phyloP scores from a whole-genome alignment of 495 filamentous ascomycete genomes.

The Annulohypoxylon stygium region DNA sequence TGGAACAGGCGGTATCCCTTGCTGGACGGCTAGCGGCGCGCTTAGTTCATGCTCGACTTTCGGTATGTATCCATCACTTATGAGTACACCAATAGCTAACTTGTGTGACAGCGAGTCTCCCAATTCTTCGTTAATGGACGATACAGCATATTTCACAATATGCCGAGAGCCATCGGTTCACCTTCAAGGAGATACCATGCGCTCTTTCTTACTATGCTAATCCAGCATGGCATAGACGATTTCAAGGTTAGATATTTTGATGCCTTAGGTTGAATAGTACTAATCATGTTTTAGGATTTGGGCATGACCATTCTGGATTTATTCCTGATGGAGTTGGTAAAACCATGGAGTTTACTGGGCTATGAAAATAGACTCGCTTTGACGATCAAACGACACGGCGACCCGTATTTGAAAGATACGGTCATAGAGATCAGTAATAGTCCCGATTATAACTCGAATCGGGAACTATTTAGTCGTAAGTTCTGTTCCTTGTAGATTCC shows the following conservation, averaged over 20 bases:
- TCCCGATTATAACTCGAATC: slow-evolving; percentile 59
- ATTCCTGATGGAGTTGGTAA: slow-evolving; percentile 56
- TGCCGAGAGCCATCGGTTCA: slow-evolving; percentile 48
- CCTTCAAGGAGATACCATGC: slow-evolving; percentile 54
- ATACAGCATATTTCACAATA: slow-evolving; percentile 54
- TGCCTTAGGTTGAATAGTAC: slow-evolving; percentile 1
- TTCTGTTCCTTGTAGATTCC: not conserved
- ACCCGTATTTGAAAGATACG: slow-evolving; percentile 52
- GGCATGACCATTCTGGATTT: slow-evolving; percentile 53
- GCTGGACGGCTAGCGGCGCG: slow-evolving; percentile 56
- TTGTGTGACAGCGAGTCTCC: slow-evolving; percentile 46
- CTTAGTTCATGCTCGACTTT: slow-evolving; percentile 57
- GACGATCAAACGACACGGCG: slow-evolving; percentile 50
- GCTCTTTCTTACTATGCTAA: slow-evolving; percentile 57
- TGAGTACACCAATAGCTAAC: slow-evolving; percentile 33
- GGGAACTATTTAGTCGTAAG: slow-evolving; percentile 55
- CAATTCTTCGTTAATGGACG: slow-evolving; percentile 57
- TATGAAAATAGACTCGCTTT: slow-evolving; percentile 61
- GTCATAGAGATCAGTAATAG: slow-evolving; percentile 47
- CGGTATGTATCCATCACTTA: slow-evolving; percentile 37
- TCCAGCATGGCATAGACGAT: slow-evolving; percentile 55
- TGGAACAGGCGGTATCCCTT: slow-evolving; percentile 56
- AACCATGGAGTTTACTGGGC: slow-evolving; percentile 52
- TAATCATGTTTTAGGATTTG: slow-evolving; percentile 48
- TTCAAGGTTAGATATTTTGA: slow-evolving; percentile 47